Percentiles rank a stretch among this genome's conserved stretches.
Evolutionary conservation across 2,329 filamentous ascomycete species (phyloP).

Genomic region (Aspergillus persii): DNA sequence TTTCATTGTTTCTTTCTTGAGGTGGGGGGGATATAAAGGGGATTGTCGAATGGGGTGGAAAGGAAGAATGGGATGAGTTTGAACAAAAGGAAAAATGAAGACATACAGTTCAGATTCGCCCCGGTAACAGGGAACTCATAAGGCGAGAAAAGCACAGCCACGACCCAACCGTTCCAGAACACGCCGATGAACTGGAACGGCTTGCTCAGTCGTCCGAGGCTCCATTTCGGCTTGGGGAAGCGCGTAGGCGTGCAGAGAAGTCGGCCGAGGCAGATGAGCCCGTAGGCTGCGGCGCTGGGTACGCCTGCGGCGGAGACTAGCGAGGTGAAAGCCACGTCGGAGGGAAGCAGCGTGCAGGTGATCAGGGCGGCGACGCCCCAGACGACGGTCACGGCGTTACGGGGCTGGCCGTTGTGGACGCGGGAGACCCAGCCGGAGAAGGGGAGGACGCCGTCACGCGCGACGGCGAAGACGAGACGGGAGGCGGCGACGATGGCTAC

Average conservation of each 20-base stretch:
- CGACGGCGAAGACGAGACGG: slow-evolving; percentile 62
- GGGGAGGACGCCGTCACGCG: slow-evolving; percentile 60
- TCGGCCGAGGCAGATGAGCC: slow-evolving; percentile 51
- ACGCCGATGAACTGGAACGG: slow-evolving; percentile 50
- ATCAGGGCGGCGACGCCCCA: slow-evolving; percentile 54
- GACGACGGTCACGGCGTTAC: slow-evolving; percentile 60
- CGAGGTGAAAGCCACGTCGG: slow-evolving; percentile 53
- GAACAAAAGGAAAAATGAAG: not conserved
- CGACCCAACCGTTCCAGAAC: slow-evolving; percentile 52
- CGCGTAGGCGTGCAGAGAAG: slow-evolving; percentile 49
- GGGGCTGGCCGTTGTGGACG: slow-evolving; percentile 56
- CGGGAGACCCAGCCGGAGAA: slow-evolving; percentile 58
- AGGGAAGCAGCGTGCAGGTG: slow-evolving; percentile 60
- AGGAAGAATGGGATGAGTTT: not conserved
- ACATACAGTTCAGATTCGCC: slow-evolving; percentile 46
- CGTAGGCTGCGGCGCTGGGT: slow-evolving; percentile 53
- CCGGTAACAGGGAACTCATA: slow-evolving; percentile 47
- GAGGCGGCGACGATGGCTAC: slow-evolving; percentile 60
- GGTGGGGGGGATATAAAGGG: not conserved
- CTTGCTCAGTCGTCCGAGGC: slow-evolving; percentile 44
- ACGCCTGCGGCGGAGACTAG: slow-evolving; percentile 55
- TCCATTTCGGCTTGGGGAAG: slow-evolving; percentile 50
- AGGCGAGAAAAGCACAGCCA: slow-evolving; percentile 49
- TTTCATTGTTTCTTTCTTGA: not conserved
- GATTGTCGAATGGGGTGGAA: not conserved